A percentile compares a stretch with the other conserved stretches of the same genome.
These are phyloP conservation scores for Tagetes patula DNA, from an alignment of 129 eudicot genomes.

Conservation along the genomic window DNA sequence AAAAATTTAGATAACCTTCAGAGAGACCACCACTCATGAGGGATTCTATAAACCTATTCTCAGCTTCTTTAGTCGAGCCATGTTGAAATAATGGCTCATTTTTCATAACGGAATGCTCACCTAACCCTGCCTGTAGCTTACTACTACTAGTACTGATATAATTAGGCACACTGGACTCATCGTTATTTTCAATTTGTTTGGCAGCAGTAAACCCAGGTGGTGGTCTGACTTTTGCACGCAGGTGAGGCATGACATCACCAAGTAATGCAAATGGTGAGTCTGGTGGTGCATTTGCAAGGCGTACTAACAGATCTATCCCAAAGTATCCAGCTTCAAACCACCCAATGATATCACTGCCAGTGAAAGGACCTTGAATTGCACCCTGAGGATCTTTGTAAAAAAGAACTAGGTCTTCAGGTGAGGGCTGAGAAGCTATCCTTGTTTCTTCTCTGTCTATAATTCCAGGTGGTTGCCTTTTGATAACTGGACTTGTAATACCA, in stretches of 20 bases:
- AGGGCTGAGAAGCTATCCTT: constrained; percentile 45
- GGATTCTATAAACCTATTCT: constrained; percentile 76
- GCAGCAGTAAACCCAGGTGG: constrained; percentile 88
- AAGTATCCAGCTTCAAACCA: constrained; percentile 99
- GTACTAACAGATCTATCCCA: constrained; percentile 84
- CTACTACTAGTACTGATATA: constrained; percentile 29
- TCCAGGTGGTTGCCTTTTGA: constrained; percentile 58
- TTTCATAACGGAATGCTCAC: constrained; percentile 43
- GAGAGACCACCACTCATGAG: constrained; percentile 44
- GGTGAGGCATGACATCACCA: constrained; percentile 99
- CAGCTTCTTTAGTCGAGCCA: constrained; percentile 62
- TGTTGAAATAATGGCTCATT: constrained; percentile 48
- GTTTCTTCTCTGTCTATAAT: constrained; percentile 58
- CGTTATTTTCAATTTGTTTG: constrained; percentile 57
- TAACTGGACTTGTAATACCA: constrained; percentile 35
- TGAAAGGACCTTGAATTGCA: constrained; percentile 88
- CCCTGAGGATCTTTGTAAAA: constrained; percentile 96
- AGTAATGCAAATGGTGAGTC: constrained; percentile 65
- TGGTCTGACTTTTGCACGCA: constrained; percentile 82
- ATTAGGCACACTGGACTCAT: constrained; percentile 42
- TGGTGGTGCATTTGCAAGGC: constrained; percentile 70
- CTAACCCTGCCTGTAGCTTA: constrained; percentile 45
- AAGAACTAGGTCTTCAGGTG: constrained; percentile 90
- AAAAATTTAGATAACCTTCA: constrained; percentile 48
- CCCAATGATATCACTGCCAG: constrained; percentile 82